Evolutionary conservation across 805 yeast genomes (phyloP), one percentile per base, ranked within the genome.

Genomic region (Tetrapisispora iriomotensis): DNA sequence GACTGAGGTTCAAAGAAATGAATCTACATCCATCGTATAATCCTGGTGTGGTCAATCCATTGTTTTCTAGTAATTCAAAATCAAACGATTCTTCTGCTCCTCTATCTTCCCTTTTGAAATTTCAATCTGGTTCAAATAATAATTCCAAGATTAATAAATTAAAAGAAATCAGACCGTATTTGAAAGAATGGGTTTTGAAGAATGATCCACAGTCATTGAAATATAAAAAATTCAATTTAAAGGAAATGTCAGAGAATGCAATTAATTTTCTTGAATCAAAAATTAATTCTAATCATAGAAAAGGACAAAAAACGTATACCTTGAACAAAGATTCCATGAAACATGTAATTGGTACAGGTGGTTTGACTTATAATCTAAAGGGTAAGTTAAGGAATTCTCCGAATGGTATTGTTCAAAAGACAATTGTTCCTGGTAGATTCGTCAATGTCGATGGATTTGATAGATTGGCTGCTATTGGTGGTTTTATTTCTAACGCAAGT

Each of bases 361-460:
- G 95, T 6, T 68, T 84, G 43, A 72, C 84, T 1, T 85, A 83
- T 51, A 67, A 66, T 29, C 71, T 81, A 44, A 71, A 69, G 42
- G 94, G 94, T 6, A 72, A 85, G 56, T 62, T 85, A 28, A 55
- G 65, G 42, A 81, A 76, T 56, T 67, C 82, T 4, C 92, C 94
- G 18, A 75, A 79, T 50, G 94, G 95, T 36, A 61, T 76, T 19
- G 64, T 71, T 34, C 59, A 62, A 10, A 72, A 71, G 21, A 64
- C 64, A 38, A 67, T 79, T 30, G 75, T 74, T 15, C 83, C 87
- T 13, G 94, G 90, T 43, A 75, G 95, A 66, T 62, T 75, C 34
- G 64, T 74, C 33, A 66, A 66, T 40, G 60, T 68, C 30, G 61
- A 65, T 45, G 31, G 32, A 24, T 67, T 58, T n/a, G 54, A 56